Evolutionary conservation across 75 land plant genomes (phyloP).

Genomic region (Cupressus sempervirens): DNA sequence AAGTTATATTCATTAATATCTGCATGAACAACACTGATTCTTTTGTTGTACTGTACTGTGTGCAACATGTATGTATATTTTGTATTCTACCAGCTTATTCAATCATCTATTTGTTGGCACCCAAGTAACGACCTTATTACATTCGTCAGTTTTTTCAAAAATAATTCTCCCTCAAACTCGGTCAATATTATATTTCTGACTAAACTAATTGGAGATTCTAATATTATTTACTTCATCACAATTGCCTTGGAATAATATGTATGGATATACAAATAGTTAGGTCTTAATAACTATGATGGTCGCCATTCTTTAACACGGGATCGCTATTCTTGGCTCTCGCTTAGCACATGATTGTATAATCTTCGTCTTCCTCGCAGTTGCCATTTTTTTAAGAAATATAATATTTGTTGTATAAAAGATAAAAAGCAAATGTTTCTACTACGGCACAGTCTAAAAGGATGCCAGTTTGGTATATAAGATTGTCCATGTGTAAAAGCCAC

Average conservation of each 20-base stretch:
- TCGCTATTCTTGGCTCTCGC: neutral
- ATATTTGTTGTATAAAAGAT: too few relatives aligned
- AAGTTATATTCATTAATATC: neutral
- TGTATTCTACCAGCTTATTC: neutral
- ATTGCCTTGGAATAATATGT: neutral
- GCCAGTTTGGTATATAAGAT: too few relatives aligned
- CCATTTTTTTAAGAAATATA: neutral
- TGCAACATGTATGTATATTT: neutral
- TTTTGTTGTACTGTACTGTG: neutral
- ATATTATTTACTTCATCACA: neutral
- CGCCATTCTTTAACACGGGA: neutral
- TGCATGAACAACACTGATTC: neutral
- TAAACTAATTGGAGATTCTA: neutral
- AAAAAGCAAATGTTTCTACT: too few relatives aligned
- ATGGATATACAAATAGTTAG: neutral
- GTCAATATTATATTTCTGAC: neutral
- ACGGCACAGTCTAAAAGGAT: too few relatives aligned
- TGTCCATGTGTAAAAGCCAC: too few relatives aligned
- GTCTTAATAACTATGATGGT: neutral
- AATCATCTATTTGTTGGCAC: neutral
- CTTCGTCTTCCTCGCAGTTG: neutral
- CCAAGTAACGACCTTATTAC: neutral
- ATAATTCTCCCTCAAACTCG: neutral
- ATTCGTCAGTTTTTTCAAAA: neutral
- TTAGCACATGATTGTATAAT: neutral